A percentile compares a stretch with the other conserved stretches of the same genome.
phyloP scores from a whole-genome alignment of 257 asterid genomes.

The Salvia hispanica region DNA sequence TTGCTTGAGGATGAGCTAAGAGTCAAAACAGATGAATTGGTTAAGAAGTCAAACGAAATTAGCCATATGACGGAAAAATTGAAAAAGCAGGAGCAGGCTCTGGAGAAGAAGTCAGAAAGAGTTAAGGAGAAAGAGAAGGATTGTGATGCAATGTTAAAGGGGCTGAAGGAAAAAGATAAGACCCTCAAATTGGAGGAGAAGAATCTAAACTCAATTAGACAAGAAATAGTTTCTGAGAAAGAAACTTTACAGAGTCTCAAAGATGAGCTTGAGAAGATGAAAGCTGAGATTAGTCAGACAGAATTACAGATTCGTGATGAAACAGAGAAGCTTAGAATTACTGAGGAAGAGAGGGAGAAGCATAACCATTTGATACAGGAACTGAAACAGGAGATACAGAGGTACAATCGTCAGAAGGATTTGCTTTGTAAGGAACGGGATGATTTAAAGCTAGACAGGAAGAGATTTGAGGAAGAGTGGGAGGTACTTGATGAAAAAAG shows the following conservation, averaged over 20 bases:
- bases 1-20: conserved; percentile 56
- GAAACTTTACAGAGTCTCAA: conserved; percentile 48
- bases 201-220: conserved; percentile 45
- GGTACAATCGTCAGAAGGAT: conserved; percentile 49
- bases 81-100: conserved; percentile 58
- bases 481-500: conserved; percentile 76
- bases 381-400: conserved; percentile 71
- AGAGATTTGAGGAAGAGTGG: conserved; percentile 85
- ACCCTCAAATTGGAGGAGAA: conserved; percentile 56
- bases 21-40: conserved; percentile 49
- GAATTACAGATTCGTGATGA: conserved; percentile 51
- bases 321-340: conserved; percentile 50
- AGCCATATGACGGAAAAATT: conserved; percentile 68
- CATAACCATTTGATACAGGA: conserved; percentile 53
- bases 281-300: conserved; percentile 58
- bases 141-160: conserved; percentile 52
- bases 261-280: conserved; percentile 57
- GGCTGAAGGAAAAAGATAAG: conserved; percentile 68
- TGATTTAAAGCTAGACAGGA: conserved; percentile 63
- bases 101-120: conserved; percentile 64
- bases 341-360: conserved; percentile 60
- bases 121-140: conserved; percentile 76
- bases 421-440: conserved; percentile 62
- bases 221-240: conserved; percentile 52
- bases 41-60: conserved; percentile 54